These are phyloP conservation scores for Aspergillus hiratsukae DNA, from an alignment of 2,329 filamentous ascomycete genomes.

Conservation along the genomic window DNA sequence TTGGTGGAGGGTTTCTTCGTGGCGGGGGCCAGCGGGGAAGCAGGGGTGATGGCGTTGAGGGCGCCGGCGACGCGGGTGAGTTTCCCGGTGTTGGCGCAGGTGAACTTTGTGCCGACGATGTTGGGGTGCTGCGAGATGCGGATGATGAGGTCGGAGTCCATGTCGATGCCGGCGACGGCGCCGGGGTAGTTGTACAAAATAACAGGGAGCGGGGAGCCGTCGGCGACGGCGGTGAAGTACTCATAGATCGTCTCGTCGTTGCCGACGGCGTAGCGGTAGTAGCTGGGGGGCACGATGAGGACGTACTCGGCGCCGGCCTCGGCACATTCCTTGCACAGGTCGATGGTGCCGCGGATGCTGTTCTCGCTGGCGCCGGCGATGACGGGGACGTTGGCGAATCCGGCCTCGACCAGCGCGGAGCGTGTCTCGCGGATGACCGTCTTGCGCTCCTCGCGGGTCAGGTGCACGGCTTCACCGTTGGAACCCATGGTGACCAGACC, in stretches of 20 bases:
- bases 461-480: slow-evolving; percentile 84
- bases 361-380: slow-evolving; percentile 79
- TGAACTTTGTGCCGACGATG: slow-evolving; percentile 87
- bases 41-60: slow-evolving; percentile 65
- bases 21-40: slow-evolving; percentile 29
- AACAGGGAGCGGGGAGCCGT: slow-evolving; percentile 69
- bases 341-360: slow-evolving; percentile 74
- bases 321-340: slow-evolving; percentile 63
- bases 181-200: slow-evolving; percentile 90
- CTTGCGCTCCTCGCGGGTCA: slow-evolving; percentile 71
- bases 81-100: slow-evolving; percentile 85
- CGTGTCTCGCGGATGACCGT: slow-evolving; percentile 72
- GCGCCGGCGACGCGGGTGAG: slow-evolving; percentile 74
- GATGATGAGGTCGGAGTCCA: slow-evolving; percentile 85
- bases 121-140: slow-evolving; percentile 74
- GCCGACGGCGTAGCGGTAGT: slow-evolving; percentile 69
- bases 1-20: slow-evolving; percentile 23
- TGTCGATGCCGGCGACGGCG: slow-evolving; percentile 79
- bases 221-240: slow-evolving; percentile 71
- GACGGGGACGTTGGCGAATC: slow-evolving; percentile 70
- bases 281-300: slow-evolving; percentile 74
- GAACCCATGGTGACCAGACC: slow-evolving; percentile 85
- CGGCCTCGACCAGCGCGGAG: slow-evolving; percentile 75
- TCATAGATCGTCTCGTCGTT: slow-evolving; percentile 69
- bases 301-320: slow-evolving; percentile 74